Evolutionary conservation across 352 stramenopile genomes (phyloP).

Genomic region (Globisporangium radiosum): DNA sequence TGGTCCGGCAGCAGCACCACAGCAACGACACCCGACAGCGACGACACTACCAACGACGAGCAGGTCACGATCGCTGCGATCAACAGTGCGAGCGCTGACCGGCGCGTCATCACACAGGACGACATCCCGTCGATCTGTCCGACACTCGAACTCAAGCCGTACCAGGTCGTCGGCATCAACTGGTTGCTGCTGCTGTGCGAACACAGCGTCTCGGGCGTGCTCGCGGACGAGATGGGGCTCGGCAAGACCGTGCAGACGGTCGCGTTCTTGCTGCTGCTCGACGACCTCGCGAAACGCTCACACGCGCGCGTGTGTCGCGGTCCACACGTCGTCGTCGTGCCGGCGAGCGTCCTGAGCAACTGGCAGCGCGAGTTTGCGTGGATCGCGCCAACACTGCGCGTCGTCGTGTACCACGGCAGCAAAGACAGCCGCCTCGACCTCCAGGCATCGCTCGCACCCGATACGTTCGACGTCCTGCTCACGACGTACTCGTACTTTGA

Average conservation of each 20-base stretch:
- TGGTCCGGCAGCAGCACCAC: constrained; percentile 36
- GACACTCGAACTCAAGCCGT: constrained; percentile 76
- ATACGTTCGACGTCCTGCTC: constrained; percentile 81
- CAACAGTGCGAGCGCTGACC: constrained; percentile 11
- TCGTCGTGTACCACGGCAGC: constrained; percentile 80
- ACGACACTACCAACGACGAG: constrained; percentile 26
- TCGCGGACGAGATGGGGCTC: constrained; percentile 90
- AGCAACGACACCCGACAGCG: constrained; percentile 20
- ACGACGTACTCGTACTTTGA: constrained; percentile 92
- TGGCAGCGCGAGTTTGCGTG: constrained; percentile 90
- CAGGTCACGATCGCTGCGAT: constrained; percentile 62
- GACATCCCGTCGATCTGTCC: constrained; percentile 68
- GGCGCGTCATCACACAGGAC: constrained; percentile 49
- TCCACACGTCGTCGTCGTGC: constrained; percentile 91
- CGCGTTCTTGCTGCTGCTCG: constrained; percentile 61
- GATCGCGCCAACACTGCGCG: constrained; percentile 88
- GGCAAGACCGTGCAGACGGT: constrained; percentile 92
- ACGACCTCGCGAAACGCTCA: constrained; percentile 33
- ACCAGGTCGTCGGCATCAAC: constrained; percentile 81
- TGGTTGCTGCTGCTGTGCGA: constrained; percentile 74
- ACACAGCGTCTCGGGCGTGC: constrained; percentile 72
- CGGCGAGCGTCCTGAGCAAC: constrained; percentile 89
- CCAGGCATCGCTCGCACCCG: constrained; percentile 35
- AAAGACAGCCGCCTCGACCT: constrained; percentile 59
- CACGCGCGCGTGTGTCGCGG: constrained; percentile 22